Evolutionary conservation across 164 flowering plant genomes (phyloP).

Genomic region (Litsea cubeba): DNA sequence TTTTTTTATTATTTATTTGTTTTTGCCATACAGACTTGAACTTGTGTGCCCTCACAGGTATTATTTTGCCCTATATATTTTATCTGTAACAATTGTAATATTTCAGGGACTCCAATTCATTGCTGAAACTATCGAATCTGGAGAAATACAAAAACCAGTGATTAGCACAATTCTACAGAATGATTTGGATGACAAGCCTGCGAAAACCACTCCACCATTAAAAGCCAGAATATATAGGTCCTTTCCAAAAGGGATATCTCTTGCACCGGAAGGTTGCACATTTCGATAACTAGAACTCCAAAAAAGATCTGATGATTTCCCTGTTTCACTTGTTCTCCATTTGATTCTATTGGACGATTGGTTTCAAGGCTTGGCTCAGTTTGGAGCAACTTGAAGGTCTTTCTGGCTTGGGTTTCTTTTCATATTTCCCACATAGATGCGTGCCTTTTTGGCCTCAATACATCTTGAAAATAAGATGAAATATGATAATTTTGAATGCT

Average conservation of each 20-base stretch:
- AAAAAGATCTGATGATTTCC: too few relatives aligned
- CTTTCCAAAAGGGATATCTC: conserved; percentile 49
- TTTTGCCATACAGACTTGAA: too few relatives aligned
- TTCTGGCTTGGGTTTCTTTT: too few relatives aligned
- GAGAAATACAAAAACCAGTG: conserved; percentile 19
- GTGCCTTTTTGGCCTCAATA: too few relatives aligned
- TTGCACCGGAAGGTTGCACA: conserved; percentile 22
- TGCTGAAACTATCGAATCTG: conserved; percentile 33
- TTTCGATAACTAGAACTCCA: conserved; percentile 8
- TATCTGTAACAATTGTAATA: not conserved
- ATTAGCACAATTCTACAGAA: conserved; percentile 2
- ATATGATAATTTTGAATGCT: too few relatives aligned
- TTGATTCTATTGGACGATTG: too few relatives aligned
- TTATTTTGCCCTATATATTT: not conserved
- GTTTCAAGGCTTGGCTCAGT: too few relatives aligned
- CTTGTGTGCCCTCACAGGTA: too few relatives aligned
- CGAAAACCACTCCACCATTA: conserved; percentile 15
- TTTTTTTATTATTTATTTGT: not conserved
- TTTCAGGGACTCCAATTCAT: conserved; percentile 74
- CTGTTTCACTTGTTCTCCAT: too few relatives aligned
- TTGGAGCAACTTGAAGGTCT: too few relatives aligned
- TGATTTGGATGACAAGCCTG: conserved; percentile 12
- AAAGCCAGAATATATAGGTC: conserved; percentile 61
- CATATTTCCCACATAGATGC: too few relatives aligned
- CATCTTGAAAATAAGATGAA: too few relatives aligned